Percentiles rank a stretch among this genome's conserved stretches.
Conservation (phyloP, 495 filamentous ascomycete genomes). For the Umbilicaria muhlenbergii region DNA sequence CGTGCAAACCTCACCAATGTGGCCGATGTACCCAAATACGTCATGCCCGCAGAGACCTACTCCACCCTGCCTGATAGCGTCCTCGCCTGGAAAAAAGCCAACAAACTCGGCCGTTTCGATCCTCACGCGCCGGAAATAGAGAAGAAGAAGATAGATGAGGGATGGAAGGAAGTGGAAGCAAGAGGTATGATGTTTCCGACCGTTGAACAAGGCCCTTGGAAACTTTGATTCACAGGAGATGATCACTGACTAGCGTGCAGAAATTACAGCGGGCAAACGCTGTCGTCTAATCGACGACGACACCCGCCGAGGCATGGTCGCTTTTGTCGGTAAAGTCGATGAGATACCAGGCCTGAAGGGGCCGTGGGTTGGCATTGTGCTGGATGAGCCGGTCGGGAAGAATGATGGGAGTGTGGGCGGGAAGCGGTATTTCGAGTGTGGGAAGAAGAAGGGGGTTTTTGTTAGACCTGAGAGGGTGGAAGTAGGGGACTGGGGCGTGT, state of each 20-base stretch:
- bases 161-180: slow-evolving; percentile 46
- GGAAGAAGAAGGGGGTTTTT: slow-evolving; percentile 67
- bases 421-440: slow-evolving; percentile 57
- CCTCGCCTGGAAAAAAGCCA: slow-evolving; percentile 79
- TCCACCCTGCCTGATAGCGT: slow-evolving; percentile 72
- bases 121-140: slow-evolving; percentile 57
- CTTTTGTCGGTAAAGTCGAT: slow-evolving; percentile 66
- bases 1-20: slow-evolving; percentile 64
- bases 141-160: slow-evolving; percentile 49
- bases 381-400: slow-evolving; percentile 79
- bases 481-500: slow-evolving; percentile 65
- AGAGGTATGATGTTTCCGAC: slow-evolving; percentile 27
- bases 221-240: not conserved
- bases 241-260: slow-evolving; percentile 7
- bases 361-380: slow-evolving; percentile 70
- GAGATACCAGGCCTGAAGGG: slow-evolving; percentile 53
- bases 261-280: slow-evolving; percentile 44
- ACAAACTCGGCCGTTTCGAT: slow-evolving; percentile 90
- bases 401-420: slow-evolving; percentile 79
- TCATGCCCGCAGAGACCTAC: slow-evolving; percentile 68
- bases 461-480: slow-evolving; percentile 83
- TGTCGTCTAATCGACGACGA: slow-evolving; percentile 50
- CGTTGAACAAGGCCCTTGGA: not conserved
- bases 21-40: slow-evolving; percentile 71
- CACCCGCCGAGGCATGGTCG: slow-evolving; percentile 65